Conservation (phyloP, 2,329 filamentous ascomycete genomes). For the Zymoseptoria crescenta region DNA sequence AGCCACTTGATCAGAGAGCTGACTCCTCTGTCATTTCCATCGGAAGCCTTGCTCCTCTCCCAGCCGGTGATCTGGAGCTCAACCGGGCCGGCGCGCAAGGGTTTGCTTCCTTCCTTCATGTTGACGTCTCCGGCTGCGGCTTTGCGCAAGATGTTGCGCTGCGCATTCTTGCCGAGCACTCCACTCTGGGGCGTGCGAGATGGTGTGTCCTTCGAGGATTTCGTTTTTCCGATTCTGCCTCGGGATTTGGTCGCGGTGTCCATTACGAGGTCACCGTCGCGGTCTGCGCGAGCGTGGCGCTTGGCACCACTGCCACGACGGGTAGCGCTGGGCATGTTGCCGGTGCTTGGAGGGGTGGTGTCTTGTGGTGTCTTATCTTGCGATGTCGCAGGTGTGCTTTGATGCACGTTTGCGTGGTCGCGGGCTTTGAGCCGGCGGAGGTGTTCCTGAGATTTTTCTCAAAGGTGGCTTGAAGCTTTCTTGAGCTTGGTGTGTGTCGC, state of each 20-base stretch:
- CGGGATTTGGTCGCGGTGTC: conserved; percentile 32
- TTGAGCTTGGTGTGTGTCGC: not conserved
- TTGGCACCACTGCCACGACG: not conserved
- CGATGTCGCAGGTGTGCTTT: not conserved
- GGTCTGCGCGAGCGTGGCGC: conserved; percentile 35
- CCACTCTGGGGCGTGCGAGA: conserved; percentile 9
- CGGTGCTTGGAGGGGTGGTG: not conserved
- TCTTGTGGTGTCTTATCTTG: not conserved
- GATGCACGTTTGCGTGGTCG: not conserved
- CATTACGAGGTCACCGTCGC: conserved; percentile 57
- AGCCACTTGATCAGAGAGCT: conserved; percentile 34
- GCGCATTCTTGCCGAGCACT: conserved; percentile 18
- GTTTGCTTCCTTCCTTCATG: conserved; percentile 17
- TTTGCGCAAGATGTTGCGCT: conserved; percentile 26
- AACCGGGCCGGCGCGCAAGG: conserved; percentile 16
- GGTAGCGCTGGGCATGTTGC: not conserved
- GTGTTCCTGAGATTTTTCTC: not conserved
- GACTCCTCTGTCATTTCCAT: conserved; percentile 29
- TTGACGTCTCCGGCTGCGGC: conserved; percentile 24
- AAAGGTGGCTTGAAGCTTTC: not conserved
- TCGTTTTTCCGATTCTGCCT: conserved; percentile 23
- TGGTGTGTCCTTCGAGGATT: conserved; percentile 19
- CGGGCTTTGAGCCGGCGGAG: not conserved
- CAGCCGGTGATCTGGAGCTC: conserved; percentile 36
- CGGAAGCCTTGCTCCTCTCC: conserved; percentile 32